Base-by-base conservation (phyloP, 2,329 filamentous ascomycete genomes). In the Penicillium vulpinum region DNA sequence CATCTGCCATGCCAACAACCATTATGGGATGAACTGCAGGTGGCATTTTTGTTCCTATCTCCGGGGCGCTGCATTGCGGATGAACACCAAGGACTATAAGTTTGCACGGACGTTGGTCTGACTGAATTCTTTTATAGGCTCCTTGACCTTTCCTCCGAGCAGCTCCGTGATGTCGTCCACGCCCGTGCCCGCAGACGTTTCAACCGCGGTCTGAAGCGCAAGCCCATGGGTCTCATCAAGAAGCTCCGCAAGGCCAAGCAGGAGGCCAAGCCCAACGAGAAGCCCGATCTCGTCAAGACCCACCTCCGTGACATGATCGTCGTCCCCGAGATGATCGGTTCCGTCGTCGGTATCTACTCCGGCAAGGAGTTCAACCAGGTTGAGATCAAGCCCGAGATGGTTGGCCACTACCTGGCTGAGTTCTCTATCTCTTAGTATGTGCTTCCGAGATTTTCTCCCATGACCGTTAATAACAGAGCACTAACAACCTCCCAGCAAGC, bases 351-450 rank as follows among this genome's bases (percentile, higher is more conserved):
- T 79, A 94, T 99, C 86, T 99, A 99, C 90, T 96, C 91, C 70
- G 94, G 94, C 79, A 99, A 99, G 89, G 92, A 97, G 83, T 99
- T 99, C 90, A 99, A 99, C 89, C 93, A 97, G 87, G 92, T 99
- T 74, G 94, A 99, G 83, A 94, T 99, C 85, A 97, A 97, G 89
- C 94, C 94, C 74, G 94, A 99, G 87, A 99, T 99, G 94, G 94
- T 99, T 81, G 94, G 94, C 80, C 93, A 97, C 86, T 97, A 97
- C 87, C 86, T 99, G 70, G 94, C 86, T 77, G 94, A 99, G 84
- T 99, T 99, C 88, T 97, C 92, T 71, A 99, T 99, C 85, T 94
- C 93, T 85, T 99, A 99, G 91, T 96, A 90, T 74, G 91, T 91
- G 67, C 51, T 39, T 41, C 24, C 29, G 5, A 29, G 3, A n/a